phyloP scores from a whole-genome alignment of 1,284 basidiomycete species.

The Leccinum subrobustum region DNA sequence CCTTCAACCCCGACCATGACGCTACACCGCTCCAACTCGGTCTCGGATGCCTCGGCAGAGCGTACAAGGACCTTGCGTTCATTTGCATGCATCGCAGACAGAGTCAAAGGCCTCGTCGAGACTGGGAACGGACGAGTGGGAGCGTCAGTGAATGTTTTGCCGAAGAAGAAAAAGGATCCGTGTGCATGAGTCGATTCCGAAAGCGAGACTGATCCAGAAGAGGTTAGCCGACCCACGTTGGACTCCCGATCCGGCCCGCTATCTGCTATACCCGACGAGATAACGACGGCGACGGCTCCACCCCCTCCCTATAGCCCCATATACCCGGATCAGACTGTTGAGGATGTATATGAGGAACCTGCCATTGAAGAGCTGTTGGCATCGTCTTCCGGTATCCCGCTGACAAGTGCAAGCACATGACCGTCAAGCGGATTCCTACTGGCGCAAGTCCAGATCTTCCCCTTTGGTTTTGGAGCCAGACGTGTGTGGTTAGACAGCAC shows the following conservation, averaged over 20 bases:
- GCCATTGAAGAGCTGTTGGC: constrained; percentile 31
- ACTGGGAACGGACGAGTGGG: constrained; percentile 29
- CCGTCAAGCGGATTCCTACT: constrained; percentile 28
- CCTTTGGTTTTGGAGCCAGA: background rate
- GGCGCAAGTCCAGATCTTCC: background rate
- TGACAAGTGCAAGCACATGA: constrained; percentile 34
- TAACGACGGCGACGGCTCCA: constrained; percentile 8
- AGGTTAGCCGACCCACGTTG: background rate
- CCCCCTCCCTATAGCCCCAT: constrained; percentile 19
- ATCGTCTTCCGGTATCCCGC: constrained; percentile 17
- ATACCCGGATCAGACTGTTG: background rate
- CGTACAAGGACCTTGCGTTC: constrained; percentile 33
- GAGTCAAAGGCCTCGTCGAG: constrained; percentile 33
- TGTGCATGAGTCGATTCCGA: constrained; percentile 15
- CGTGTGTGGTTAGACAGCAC: background rate
- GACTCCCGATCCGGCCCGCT: background rate
- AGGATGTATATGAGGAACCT: constrained; percentile 25
- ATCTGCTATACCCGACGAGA: background rate
- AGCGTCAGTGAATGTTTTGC: constrained; percentile 29
- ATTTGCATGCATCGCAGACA: constrained; percentile 28
- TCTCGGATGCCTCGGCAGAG: constrained; percentile 27
- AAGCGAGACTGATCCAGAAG: constrained; percentile 12
- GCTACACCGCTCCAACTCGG: constrained; percentile 26
- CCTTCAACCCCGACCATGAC: constrained; percentile 19
- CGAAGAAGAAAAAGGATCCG: constrained; percentile 16